Base-by-base conservation (phyloP, 2,329 filamentous ascomycete species). In the Cladobotryum mycophilum region DNA sequence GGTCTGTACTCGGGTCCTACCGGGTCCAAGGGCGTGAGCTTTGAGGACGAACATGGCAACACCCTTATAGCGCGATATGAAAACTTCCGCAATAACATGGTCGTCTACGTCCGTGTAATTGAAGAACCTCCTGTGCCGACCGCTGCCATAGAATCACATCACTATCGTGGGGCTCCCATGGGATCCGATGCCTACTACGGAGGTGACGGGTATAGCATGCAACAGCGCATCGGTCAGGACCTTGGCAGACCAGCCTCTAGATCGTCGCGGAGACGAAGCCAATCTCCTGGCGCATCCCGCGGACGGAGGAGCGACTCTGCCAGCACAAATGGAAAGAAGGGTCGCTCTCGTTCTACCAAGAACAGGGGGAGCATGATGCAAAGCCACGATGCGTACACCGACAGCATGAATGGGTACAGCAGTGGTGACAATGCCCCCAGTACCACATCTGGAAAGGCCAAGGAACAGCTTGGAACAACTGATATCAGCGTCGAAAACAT, bases 401-500 rank as follows among this genome's bases (percentile, higher is more conserved):
- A 95, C 57, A 81, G 76, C 59, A 66, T 80, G 58, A 84, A 84
- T 60, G 85, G 84, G 55, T 93, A 93, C 68, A 95, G 89, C 71
- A 95, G 91, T 68, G 91, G 88, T 60, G 90, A 96, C 58, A 86
- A 84, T 54, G 88, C 85, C 25, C 81, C 87, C 55, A 86, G 82
- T 58, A 91, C 89, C 49, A 78, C 86, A 58, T 71, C 68, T 47
- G 85, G 87, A 62, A 87, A 87, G 67, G 81, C 79, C 60, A 90
- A 88, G 68, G 91, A 96, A 62, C 86, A 89, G 57, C 82, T 96
- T 62, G 90, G 89, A 45, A 96, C 89, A 66, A 95, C 93, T 14
- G 93, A 99, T 61, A 99, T 99, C 64, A 97, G 92, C 67, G 82
- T 96, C 60, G 91, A 96, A 61, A 99, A 99, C 67, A 97, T 99